Evolutionary conservation across 148 eudicot genomes (phyloP).

Genomic region (Heliamphora exappendiculata): DNA sequence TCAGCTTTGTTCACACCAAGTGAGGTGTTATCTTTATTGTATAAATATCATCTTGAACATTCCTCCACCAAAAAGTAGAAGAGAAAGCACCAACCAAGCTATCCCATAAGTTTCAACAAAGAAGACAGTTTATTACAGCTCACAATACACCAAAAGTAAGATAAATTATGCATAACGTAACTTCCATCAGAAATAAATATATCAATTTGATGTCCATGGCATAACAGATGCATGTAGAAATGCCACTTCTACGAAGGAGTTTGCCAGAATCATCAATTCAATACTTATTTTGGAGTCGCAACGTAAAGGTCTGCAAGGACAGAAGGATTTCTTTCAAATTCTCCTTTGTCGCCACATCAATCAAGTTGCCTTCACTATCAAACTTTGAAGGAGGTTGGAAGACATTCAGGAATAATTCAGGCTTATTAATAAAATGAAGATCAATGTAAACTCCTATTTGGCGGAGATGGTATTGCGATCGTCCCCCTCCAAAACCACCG

Average conservation of each 20-base stretch:
- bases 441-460: conserved; percentile 73
- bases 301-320: conserved; percentile 50
- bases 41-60: too few species aligned
- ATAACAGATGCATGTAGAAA: neutral
- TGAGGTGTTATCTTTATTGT: too few species aligned
- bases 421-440: conserved; percentile 86
- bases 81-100: too few species aligned
- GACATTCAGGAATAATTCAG: conserved; percentile 65
- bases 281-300: conserved; percentile 39
- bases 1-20: too few species aligned
- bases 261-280: neutral
- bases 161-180: neutral
- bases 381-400: conserved; percentile 63
- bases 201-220: neutral
- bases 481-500: conserved; percentile 61
- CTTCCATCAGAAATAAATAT: neutral
- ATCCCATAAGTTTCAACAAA: too few species aligned
- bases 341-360: conserved; percentile 48
- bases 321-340: conserved; percentile 46
- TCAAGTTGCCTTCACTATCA: conserved; percentile 60
- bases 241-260: neutral
- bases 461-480: conserved; percentile 74
- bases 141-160: neutral
- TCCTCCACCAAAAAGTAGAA: too few species aligned
- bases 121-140: neutral